These are phyloP conservation scores for Torrubiellomyces zombiae DNA, from an alignment of 2,329 filamentous ascomycete species.

Conservation along the genomic window DNA sequence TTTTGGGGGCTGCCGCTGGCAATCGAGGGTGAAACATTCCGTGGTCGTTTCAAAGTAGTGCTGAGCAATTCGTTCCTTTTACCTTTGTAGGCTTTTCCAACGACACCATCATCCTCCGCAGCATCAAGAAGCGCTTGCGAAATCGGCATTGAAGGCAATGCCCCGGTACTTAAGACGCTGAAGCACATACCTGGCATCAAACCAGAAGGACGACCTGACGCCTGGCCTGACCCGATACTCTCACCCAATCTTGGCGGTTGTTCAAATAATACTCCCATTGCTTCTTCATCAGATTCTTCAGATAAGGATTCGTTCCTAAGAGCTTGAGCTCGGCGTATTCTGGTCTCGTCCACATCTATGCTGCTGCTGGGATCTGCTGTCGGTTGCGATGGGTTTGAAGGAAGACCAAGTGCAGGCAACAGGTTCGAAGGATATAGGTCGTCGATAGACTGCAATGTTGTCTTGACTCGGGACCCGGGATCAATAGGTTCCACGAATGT, in stretches of 20 bases:
- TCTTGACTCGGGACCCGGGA: conserved; percentile 48
- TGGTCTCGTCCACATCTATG: conserved; percentile 49
- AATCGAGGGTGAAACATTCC: too few relatives aligned
- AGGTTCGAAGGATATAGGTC: conserved; percentile 66
- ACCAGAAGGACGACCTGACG: background rate
- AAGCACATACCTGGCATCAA: conserved; percentile 19
- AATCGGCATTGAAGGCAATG: conserved; percentile 20
- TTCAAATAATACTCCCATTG: conserved; percentile 1
- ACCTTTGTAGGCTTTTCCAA: conserved; percentile 8
- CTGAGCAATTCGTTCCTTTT: too few relatives aligned
- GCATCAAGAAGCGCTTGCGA: conserved; percentile 20
- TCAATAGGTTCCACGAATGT: conserved; percentile 41
- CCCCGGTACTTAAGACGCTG: conserved; percentile 24
- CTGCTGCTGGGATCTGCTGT: conserved; percentile 19
- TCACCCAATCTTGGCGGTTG: background rate
- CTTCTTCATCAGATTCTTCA: conserved; percentile 38
- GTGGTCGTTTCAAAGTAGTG: conserved; percentile 4
- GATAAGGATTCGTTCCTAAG: conserved; percentile 30
- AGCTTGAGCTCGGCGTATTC: conserved; percentile 29
- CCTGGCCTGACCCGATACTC: background rate
- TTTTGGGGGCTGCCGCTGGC: conserved; percentile 1
- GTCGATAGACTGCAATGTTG: conserved; percentile 66
- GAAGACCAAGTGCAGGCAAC: conserved; percentile 25
- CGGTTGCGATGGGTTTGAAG: conserved; percentile 23
- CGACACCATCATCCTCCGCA: conserved; percentile 21